Evolutionary conservation across 441 rosid genomes (phyloP).

Genomic region (Croton laevigatus): DNA sequence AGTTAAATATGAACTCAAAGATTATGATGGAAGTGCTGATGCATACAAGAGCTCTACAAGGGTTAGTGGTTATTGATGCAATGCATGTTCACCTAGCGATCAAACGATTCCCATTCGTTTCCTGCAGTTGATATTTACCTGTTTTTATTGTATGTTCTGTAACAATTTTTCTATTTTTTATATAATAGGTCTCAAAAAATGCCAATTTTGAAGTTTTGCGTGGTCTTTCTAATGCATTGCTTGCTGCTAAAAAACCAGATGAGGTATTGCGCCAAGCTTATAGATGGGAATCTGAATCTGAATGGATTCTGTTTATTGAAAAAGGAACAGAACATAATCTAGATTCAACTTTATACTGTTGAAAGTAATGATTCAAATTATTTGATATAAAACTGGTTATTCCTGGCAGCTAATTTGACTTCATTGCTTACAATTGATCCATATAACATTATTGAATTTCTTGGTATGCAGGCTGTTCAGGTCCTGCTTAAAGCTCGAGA

Average conservation of each 20-base stretch:
- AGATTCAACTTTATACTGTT: too few species aligned
- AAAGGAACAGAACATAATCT: too few species aligned
- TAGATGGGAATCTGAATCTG: conserved; percentile 12
- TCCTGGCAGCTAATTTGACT: too few species aligned
- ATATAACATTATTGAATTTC: background rate
- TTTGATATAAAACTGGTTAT: too few species aligned
- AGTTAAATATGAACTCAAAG: conserved; percentile 78
- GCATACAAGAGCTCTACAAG: conserved; percentile 64
- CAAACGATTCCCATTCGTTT: background rate
- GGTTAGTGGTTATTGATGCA: conserved; percentile 40
- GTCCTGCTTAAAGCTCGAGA: conserved; percentile 64
- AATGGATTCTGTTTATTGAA: background rate
- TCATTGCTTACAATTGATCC: too few species aligned
- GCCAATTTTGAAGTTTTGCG: conserved; percentile 75
- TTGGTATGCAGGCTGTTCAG: conserved; percentile 64
- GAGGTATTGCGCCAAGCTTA: conserved; percentile 49
- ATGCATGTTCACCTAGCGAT: too few species aligned
- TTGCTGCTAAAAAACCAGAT: conserved; percentile 90
- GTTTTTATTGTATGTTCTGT: background rate
- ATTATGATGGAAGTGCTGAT: conserved; percentile 83
- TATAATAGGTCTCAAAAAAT: conserved; percentile 53
- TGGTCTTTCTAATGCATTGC: conserved; percentile 70
- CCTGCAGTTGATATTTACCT: background rate
- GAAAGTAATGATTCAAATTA: too few species aligned
- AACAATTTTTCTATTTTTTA: conserved; percentile 1